phyloP scores from a whole-genome alignment of 2,329 filamentous ascomycete genomes.

The Apiospora koreana region DNA sequence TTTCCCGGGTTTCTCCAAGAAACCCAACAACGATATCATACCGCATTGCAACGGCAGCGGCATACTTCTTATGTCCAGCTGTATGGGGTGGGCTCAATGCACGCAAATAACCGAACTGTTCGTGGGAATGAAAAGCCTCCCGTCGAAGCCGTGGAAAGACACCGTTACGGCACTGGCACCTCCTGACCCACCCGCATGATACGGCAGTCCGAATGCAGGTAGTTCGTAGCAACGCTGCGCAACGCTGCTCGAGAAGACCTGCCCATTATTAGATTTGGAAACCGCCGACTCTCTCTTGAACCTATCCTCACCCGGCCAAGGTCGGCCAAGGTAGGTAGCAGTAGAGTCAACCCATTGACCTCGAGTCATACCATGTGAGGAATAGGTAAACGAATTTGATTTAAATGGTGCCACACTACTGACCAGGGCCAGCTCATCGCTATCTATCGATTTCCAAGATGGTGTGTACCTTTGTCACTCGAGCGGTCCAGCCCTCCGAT shows the following conservation, averaged over 20 bases:
- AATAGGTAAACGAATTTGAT: background rate
- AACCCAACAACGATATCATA: background rate
- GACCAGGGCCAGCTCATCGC: background rate
- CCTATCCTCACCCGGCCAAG: background rate
- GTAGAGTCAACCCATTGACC: background rate
- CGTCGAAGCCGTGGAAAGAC: background rate
- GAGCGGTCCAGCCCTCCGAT: background rate
- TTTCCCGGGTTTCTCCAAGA: background rate
- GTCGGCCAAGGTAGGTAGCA: background rate
- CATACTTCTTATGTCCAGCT: background rate
- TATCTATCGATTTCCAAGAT: too few species aligned
- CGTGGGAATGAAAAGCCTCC: background rate
- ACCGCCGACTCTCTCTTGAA: background rate
- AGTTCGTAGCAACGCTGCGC: background rate
- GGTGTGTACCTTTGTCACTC: background rate
- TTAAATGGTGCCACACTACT: background rate
- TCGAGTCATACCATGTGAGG: background rate
- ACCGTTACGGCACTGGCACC: background rate
- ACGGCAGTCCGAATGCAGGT: background rate
- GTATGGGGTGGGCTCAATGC: background rate
- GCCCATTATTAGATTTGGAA: background rate
- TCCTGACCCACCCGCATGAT: conserved; percentile 5
- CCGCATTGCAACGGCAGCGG: background rate
- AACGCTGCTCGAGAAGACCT: background rate
- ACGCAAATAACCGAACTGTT: background rate